Base-by-base conservation (phyloP, 1,284 basidiomycete species). In the Xerocomus alliaceus region DNA sequence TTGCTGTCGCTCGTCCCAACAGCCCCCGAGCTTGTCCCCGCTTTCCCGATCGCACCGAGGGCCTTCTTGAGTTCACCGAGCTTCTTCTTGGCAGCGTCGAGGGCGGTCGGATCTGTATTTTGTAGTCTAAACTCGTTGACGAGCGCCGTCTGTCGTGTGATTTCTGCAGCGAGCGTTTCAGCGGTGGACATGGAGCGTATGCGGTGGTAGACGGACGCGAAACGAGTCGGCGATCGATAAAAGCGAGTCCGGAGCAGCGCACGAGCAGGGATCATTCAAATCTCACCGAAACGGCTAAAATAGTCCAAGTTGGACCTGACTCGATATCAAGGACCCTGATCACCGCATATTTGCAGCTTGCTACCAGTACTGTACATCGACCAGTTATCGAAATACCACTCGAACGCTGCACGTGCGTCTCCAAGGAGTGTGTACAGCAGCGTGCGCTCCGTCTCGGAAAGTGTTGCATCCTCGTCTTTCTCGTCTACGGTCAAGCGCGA, bases 31-130 rank as follows among this genome's bases (percentile, higher is more conserved):
- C 26, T 34, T 15, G 63, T 39, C 15, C 66, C 74, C 26, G 73
- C 77, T 39, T 73, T 81, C 58, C 81, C 83, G 44, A 83, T 74
- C 58, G 81, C 65, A 2, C 80, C 86, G 31, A 87, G 71, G 22
- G 80, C 71, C 68, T 82, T 86, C 80, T 90, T 90, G 61, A 92
- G 77, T 45, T 92, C 89, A 2, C 86, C 85, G 15, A 93, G 80
- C 61, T 81, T 86, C 79, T 88, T 89, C 79, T 84, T 88, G 17
- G 84, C 84, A 50, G 86, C 86, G 31, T 90, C 87, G n/a, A 91
- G 68, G 13, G 78, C 71, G 17, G 79, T 70, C 4, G 79, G 65
- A 56, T 86, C 83, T 2, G 83, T 81, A 55, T 81, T 81, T 63
- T 87, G 81, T 42, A 84, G 76, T 56, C 86, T 79, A 37, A 93